Conservation (phyloP, 169 alveolate genomes). For the Sarcocystis neurona region DNA sequence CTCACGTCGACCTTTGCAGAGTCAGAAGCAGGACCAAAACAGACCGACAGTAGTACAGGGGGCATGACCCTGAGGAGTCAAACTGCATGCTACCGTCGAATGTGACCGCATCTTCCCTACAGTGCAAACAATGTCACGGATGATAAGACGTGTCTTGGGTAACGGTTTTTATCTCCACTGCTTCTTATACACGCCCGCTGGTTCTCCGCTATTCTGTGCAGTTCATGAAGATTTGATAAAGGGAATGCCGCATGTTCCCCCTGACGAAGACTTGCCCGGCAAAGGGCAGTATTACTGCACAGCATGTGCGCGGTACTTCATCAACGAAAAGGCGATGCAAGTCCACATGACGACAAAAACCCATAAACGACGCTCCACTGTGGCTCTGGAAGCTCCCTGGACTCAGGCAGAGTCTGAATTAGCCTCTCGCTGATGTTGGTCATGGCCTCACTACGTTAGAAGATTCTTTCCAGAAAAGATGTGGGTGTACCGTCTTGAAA, state of each 20-base stretch:
- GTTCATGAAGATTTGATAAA: neutral
- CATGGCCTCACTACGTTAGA: too few species aligned
- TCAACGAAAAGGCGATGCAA: constrained; percentile 53
- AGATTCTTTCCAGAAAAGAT: too few species aligned
- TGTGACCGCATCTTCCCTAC: too few species aligned
- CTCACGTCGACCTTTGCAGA: too few species aligned
- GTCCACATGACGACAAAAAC: constrained; percentile 66
- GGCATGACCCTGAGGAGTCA: too few species aligned
- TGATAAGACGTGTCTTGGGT: neutral
- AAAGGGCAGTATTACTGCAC: constrained; percentile 73
- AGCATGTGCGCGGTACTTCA: constrained; percentile 74
- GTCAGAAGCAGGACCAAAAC: too few species aligned
- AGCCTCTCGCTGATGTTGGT: constrained; percentile 25
- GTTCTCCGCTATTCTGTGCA: constrained; percentile 12
- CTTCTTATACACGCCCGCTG: neutral
- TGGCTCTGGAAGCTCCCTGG: constrained; percentile 71
- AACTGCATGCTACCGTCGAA: too few species aligned
- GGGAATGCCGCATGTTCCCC: neutral
- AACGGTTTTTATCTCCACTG: neutral
- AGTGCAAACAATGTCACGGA: too few species aligned
- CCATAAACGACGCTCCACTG: constrained; percentile 68
- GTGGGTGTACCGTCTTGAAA: too few species aligned
- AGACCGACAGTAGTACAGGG: too few species aligned
- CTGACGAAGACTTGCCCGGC: constrained; percentile 70
- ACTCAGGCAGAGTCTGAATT: constrained; percentile 39